Conservation (phyloP, 345 rosid species). For the Salix arbutifolia region DNA sequence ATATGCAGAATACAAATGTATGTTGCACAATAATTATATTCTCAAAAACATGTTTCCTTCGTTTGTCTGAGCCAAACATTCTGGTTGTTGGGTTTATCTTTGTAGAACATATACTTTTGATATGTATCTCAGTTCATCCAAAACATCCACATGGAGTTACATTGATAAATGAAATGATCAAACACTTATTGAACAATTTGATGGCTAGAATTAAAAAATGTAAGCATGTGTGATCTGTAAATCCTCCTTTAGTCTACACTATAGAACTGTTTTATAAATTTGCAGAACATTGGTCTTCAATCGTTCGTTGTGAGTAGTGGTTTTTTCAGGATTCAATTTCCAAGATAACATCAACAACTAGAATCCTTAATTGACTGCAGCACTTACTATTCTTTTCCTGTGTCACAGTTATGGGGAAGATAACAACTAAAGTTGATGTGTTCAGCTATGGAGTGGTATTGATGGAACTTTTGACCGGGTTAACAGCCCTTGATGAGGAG, state of each 20-base stretch:
- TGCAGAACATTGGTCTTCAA: background rate
- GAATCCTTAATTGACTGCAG: background rate
- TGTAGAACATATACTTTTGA: background rate
- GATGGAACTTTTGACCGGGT: slow-evolving; percentile 48
- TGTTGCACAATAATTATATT: background rate
- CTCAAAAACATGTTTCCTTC: background rate
- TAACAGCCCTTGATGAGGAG: slow-evolving; percentile 43
- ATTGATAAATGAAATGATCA: background rate
- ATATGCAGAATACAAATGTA: background rate
- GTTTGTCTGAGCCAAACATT: background rate
- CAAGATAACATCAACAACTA: background rate
- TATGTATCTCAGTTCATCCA: background rate
- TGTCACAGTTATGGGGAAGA: slow-evolving; percentile 48
- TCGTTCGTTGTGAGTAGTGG: background rate
- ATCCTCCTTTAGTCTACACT: background rate
- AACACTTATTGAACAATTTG: background rate
- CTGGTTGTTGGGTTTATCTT: background rate
- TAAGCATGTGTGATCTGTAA: background rate
- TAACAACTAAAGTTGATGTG: slow-evolving; percentile 49
- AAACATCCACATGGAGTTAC: background rate
- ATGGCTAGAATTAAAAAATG: background rate
- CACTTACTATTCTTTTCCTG: background rate
- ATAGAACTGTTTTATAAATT: background rate
- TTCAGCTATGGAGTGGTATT: slow-evolving; percentile 51
- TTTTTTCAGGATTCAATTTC: background rate